These are phyloP conservation scores for Filosporella fistucella DNA, from an alignment of 495 filamentous ascomycete species.

Conservation along the genomic window DNA sequence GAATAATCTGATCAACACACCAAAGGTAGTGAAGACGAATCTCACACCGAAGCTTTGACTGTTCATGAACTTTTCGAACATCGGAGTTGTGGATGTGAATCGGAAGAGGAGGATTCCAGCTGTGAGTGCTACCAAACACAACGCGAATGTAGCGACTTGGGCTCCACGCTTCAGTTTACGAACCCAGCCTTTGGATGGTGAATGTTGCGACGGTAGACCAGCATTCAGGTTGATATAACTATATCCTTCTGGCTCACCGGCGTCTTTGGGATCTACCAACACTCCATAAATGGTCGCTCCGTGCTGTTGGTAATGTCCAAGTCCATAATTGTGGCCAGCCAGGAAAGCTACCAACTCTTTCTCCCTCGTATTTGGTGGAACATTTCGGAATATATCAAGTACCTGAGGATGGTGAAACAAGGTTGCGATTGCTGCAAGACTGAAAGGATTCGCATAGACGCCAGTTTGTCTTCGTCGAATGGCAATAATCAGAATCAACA, in stretches of 20 bases:
- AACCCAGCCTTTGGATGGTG: neutral
- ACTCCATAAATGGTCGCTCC: neutral
- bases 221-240: neutral
- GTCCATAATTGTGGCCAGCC: neutral
- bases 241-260: neutral
- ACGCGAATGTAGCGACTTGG: neutral
- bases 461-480: neutral
- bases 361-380: neutral
- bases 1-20: neutral
- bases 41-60: neutral
- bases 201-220: neutral
- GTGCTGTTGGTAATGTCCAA: neutral
- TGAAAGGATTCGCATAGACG: neutral
- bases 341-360: neutral
- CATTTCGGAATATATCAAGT: neutral
- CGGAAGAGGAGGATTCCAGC: neutral
- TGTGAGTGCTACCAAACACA: neutral
- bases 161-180: neutral
- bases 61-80: neutral
- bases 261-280: neutral
- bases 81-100: neutral
- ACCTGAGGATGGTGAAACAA: constrained; percentile 1
- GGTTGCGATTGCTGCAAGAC: neutral
- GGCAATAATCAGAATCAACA: neutral
- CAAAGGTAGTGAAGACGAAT: neutral